A percentile compares a stretch with the other conserved stretches of the same genome.
phyloP scores from a whole-genome alignment of 23 red algal species.

The Gracilaria vermiculophylla region DNA sequence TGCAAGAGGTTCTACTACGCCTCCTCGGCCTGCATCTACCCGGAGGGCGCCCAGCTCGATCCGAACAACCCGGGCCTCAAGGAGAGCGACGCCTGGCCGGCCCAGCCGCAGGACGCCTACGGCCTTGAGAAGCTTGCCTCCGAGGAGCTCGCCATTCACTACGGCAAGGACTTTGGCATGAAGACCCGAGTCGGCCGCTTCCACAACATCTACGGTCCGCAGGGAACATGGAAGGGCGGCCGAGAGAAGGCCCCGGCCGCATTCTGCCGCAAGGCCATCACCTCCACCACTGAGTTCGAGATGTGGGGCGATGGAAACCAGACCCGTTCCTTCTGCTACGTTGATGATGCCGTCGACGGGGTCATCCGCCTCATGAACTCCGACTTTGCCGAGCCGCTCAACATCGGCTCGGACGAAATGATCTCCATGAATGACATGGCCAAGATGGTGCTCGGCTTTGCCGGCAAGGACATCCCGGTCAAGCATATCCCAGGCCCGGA shows the following conservation, averaged over 20 bases:
- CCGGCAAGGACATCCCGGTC: constrained; percentile 88
- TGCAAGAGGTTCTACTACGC: constrained; percentile 99
- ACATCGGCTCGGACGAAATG: constrained; percentile 99
- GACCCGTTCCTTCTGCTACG: constrained; percentile 99
- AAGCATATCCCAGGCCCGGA: constrained; percentile 99
- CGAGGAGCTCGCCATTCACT: constrained; percentile 99
- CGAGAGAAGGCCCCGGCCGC: constrained; percentile 99
- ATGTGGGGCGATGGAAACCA: constrained; percentile 99
- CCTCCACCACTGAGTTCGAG: constrained; percentile 91
- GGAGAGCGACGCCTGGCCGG: constrained; percentile 97
- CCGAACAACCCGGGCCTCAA: constrained; percentile 96
- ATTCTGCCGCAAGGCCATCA: constrained; percentile 97
- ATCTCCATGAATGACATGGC: constrained; percentile 99
- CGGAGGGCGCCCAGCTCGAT: constrained; percentile 96
- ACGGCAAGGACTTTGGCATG: constrained; percentile 98
- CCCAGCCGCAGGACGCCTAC: constrained; percentile 99
- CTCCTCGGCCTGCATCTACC: constrained; percentile 98
- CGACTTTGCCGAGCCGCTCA: constrained; percentile 97
- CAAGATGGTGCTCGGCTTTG: constrained; percentile 93
- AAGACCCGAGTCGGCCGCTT: constrained; percentile 95
- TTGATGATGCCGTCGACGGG: constrained; percentile 99
- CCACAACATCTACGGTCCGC: constrained; percentile 99
- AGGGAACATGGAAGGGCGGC: constrained; percentile 99
- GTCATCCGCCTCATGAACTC: constrained; percentile 99
- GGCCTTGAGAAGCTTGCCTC: constrained; percentile 99